Conservation (phyloP, 768 basidiomycete genomes). For the Rubroboletus satanas region DNA sequence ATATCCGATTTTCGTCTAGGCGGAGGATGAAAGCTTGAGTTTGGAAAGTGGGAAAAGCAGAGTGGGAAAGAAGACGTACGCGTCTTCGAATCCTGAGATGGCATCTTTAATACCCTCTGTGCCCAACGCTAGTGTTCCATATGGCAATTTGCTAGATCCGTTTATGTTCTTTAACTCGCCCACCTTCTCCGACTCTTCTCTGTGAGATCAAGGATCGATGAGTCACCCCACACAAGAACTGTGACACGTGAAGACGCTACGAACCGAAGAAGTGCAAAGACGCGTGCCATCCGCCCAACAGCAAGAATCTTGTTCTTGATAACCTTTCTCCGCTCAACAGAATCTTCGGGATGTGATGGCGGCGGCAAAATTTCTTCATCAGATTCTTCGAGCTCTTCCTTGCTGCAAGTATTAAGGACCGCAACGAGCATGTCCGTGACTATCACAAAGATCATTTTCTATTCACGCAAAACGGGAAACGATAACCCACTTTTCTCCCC, state of each 20-base stretch:
- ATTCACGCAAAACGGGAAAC: neutral
- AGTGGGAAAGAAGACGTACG: constrained; percentile 52
- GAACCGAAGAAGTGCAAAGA: constrained; percentile 92
- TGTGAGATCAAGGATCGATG: constrained; percentile 25
- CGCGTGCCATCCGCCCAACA: constrained; percentile 92
- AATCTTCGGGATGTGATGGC: constrained; percentile 39
- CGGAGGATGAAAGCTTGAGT: neutral
- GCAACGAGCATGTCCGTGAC: constrained; percentile 99
- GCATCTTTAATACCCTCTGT: constrained; percentile 94
- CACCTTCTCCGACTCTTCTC: constrained; percentile 96
- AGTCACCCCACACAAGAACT: neutral
- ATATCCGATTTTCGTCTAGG: constrained; percentile 94
- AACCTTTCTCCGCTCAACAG: constrained; percentile 73
- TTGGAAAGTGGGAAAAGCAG: neutral
- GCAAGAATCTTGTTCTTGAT: constrained; percentile 99
- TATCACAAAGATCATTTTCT: constrained; percentile 31
- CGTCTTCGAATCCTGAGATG: constrained; percentile 91
- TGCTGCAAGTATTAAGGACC: constrained; percentile 91
- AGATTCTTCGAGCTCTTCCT: constrained; percentile 91
- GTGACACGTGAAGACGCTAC: constrained; percentile 25
- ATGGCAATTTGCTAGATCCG: constrained; percentile 74
- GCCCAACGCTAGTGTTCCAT: constrained; percentile 79
- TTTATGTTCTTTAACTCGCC: constrained; percentile 93
- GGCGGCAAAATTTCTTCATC: constrained; percentile 44
- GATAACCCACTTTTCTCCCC: constrained; percentile 83